A percentile compares a stretch with the other conserved stretches of the same genome.
Evolutionary conservation across 768 basidiomycete genomes (phyloP).

Genomic region (Melanogaster broomeanus): DNA sequence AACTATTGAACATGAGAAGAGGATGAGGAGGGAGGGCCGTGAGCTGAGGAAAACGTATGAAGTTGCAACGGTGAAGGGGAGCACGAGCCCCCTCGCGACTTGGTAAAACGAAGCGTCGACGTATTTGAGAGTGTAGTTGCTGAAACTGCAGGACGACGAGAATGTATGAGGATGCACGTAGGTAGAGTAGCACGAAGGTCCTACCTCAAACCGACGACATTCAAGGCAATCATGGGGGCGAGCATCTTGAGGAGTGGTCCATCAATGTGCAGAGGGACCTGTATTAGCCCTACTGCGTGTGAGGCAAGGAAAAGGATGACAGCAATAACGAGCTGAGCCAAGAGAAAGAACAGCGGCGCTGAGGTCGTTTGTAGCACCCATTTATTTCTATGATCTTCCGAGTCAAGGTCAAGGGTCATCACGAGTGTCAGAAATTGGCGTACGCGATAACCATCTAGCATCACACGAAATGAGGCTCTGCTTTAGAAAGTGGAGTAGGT

Average conservation of each 20-base stretch:
- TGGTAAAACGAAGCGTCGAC: conserved; percentile 96
- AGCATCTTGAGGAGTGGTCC: conserved; percentile 69
- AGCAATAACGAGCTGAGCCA: conserved; percentile 79
- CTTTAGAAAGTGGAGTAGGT: not conserved
- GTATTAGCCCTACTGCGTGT: conserved; percentile 62
- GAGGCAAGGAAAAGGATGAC: conserved; percentile 71
- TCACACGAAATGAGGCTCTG: not conserved
- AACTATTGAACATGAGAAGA: conserved; percentile 76
- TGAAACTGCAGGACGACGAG: conserved; percentile 54
- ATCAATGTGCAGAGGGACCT: conserved; percentile 67
- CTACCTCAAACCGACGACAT: conserved; percentile 82
- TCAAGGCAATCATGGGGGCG: conserved; percentile 71
- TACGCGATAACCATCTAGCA: conserved; percentile 90
- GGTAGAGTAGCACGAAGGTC: conserved; percentile 1
- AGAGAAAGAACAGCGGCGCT: conserved; percentile 85
- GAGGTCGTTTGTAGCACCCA: conserved; percentile 81
- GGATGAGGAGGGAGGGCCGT: conserved; percentile 73
- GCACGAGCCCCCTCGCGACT: conserved; percentile 90
- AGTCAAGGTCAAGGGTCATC: conserved; percentile 14
- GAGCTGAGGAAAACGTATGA: conserved; percentile 77
- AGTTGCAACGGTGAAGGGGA: conserved; percentile 91
- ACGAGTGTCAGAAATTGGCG: conserved; percentile 24
- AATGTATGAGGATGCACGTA: not conserved
- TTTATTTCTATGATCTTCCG: conserved; percentile 64
- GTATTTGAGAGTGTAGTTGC: conserved; percentile 90